Evolutionary conservation across 2,329 filamentous ascomycete species (phyloP).

Genomic region (Colletotrichum orbiculare): DNA sequence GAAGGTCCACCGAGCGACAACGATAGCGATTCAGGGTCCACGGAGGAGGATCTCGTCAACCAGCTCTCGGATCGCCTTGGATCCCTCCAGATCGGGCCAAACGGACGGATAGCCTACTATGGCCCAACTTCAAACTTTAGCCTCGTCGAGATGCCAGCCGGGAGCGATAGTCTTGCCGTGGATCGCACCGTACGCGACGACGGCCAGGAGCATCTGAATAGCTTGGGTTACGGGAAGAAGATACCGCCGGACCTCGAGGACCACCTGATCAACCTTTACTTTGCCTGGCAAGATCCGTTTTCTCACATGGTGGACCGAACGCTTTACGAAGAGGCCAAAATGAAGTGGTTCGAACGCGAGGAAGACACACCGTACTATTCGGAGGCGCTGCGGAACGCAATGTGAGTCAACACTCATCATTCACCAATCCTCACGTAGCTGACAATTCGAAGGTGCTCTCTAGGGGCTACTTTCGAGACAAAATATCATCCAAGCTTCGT

Average conservation of each 20-base stretch:
- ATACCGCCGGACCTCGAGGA: slow-evolving; percentile 34
- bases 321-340: slow-evolving; percentile 39
- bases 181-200: slow-evolving; percentile 42
- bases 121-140: slow-evolving; percentile 44
- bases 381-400: slow-evolving; percentile 42
- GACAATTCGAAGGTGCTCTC: slow-evolving; percentile 47
- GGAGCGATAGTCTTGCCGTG: slow-evolving; percentile 39
- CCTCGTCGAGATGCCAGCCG: slow-evolving; percentile 40
- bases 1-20: slow-evolving; percentile 36
- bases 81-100: slow-evolving; percentile 40
- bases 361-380: slow-evolving; percentile 43
- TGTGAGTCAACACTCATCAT: slow-evolving; percentile 35
- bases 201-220: slow-evolving; percentile 41
- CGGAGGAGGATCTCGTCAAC: slow-evolving; percentile 40
- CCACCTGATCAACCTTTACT: slow-evolving; percentile 40
- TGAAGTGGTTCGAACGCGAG: slow-evolving; percentile 15
- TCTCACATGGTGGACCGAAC: slow-evolving; percentile 41
- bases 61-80: slow-evolving; percentile 43
- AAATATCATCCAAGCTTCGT: slow-evolving; percentile 53
- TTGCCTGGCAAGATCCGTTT: slow-evolving; percentile 41
- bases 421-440: neutral
- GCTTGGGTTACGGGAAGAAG: slow-evolving; percentile 38
- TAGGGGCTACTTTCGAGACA: slow-evolving; percentile 55
- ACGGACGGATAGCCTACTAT: slow-evolving; percentile 41
- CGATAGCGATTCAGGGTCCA: slow-evolving; percentile 31